Base-by-base conservation (phyloP, 495 filamentous ascomycete genomes). In the Tuber calosporum region DNA sequence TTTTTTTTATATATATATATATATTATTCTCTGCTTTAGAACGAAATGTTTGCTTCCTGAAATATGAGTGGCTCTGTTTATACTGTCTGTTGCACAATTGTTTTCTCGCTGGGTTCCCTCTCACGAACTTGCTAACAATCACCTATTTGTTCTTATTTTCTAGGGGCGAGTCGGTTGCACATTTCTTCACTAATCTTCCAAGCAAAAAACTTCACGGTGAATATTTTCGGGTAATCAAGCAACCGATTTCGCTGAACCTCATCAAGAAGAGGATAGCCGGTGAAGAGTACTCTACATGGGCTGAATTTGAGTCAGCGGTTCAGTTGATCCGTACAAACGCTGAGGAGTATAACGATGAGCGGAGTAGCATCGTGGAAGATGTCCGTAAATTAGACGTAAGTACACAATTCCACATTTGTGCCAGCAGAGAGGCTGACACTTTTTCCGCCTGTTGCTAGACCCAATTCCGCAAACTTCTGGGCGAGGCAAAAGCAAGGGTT, bases 321-420 rank as follows among this genome's bases (percentile, higher is more conserved):
- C 89, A 86, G 75, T 87, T 90, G 71, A 90, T 97, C 40, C 96
- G 93, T 91, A 87, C 86, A 48, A 97, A 97, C 83, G 94, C 93
- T 6, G 88, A 89, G 69, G 87, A 89, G 40, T 97, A 93, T 83
- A 97, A 97, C 77, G 93, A 96, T 79, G 93, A 96, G 77, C 91
- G 87, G 4, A 96, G 93, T 78, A 88, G 90, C 22, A 91, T 97
- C 53, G 90, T 86, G 69, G 83, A 85, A 30, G 85, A 93, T 72
- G 92, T 92, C 30, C 87, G 87, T 30, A 86, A 92, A 42, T 86
- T 97, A 19, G 88, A 96, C 87, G 92, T 92, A 84, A 70, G 86
- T 66, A 39, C 30, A 40, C 15, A 66, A 68, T 39, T 70, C 26
- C n/a, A 19, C 39, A 45, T 42, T 62, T 77, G 26, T 67, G n/a